Evolutionary conservation across 2,329 filamentous ascomycete species (phyloP), one percentile per base, ranked within the genome.

Genomic region (Penicillium sp.): DNA sequence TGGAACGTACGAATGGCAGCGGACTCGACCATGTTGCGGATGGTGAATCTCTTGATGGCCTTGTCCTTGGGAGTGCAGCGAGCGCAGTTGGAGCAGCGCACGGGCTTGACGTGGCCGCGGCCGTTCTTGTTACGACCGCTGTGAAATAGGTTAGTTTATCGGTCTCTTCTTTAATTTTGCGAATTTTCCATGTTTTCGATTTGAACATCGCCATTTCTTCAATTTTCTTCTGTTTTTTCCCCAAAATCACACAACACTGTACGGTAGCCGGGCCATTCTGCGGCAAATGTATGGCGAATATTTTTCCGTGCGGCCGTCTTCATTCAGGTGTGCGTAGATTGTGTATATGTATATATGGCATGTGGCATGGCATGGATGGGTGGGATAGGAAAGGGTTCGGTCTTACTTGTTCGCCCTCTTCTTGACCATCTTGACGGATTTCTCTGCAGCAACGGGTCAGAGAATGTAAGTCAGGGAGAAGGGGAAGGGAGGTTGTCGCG

Each of bases 1-100:
- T 53, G 44, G 51, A 61, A 88, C 90, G 71, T 90, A 97, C 94
- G 93, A 76, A 98, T 97, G 72, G 93, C 93, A 72, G 94, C 93
- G 71, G 90, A 96, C 81, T 98, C 93, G 65, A 98, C 93, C 93
- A 98, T 98, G 87, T 98, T 97, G 76, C 93, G 87, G 83, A 98
- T 87, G 79, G 93, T 98, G 83, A 98, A 98, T 79, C 93, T 84
- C 89, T 98, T 98, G 84, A 98, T 97, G 66, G 94, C 93, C 88
- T 98, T 98, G 73, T 98, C 93, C 86, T 98, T 98, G 75, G 90
- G 90, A 56, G 87, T 94, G 82, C 85, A 89, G 78, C 85, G 82
- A 72, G 79, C 88, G 84, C 79, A 93, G 83, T 84, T 88, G 78
- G 80, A 88, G 85, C 79, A 93, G 74, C 83, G 87, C 80, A 98